Evolutionary conservation across 2,329 filamentous ascomycete species (phyloP), one percentile per base, ranked within the genome.

Genomic region (Tetracladium maxilliforme): DNA sequence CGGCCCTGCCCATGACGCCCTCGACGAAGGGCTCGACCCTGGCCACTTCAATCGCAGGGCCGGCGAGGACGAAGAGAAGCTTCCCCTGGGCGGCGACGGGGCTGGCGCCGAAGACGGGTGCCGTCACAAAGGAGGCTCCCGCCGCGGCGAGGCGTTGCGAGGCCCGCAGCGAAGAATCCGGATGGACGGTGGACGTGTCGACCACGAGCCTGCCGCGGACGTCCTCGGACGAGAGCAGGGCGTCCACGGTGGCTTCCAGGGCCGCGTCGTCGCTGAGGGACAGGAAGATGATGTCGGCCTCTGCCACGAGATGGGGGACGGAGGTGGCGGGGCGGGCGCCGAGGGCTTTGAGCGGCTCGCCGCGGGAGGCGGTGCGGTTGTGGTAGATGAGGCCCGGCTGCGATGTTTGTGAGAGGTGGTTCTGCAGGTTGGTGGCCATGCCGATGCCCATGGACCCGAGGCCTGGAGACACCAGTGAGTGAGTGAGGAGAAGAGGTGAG

Each of bases 51-150:
- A 30, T 30, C 25, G 31, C 41, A 5, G 51, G 47, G 2, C 54
- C 54, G 2, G 47, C 54, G 15, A 53, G 45, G 0, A 49, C 51
- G 33, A 56, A 56, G 7, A 58, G 50, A n/a, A 58, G 42, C 39
- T 56, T 55, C 7, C 53, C 54, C 12, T 50, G 48, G 7, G 46
- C 51, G 6, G 54, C 54, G 29, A 57, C 51, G 4, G 51, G 45
- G 12, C 49, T 47, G 2, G 52, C 54, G 5, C 54, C 54, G 22
- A 58, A 58, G 7, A 57, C 52, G 6, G 56, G 57, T 3, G 49
- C 49, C 6, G 47, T 41, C 9, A 53, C 35, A 26, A 54, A 54
- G 10, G 41, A 39, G 1, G 48, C 54, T 11, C 46, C 39, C 19
- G 47, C 41, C 16, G 36, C 40, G 17, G 41, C 37, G 6, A 57